These are phyloP conservation scores for Elsinoe fawcettii DNA, from an alignment of 2,329 filamentous ascomycete genomes.

Conservation along the genomic window DNA sequence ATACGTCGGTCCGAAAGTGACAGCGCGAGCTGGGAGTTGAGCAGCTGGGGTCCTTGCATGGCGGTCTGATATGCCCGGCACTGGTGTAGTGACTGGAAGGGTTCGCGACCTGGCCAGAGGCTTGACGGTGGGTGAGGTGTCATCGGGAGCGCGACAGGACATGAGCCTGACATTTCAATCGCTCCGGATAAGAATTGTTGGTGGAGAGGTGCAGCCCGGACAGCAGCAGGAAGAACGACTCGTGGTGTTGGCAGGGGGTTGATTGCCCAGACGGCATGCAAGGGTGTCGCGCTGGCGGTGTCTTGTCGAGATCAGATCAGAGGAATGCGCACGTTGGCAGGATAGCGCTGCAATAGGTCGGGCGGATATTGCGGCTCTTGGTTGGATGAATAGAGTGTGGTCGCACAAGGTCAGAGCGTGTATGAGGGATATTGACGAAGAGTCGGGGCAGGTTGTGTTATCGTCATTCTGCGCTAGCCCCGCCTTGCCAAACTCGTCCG, in stretches of 20 bases:
- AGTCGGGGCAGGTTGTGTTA: background rate
- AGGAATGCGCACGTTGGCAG: slow-evolving; percentile 3
- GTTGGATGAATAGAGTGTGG: slow-evolving; percentile 5
- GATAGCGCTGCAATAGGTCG: slow-evolving; percentile 2
- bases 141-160: slow-evolving; percentile 15
- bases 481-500: background rate
- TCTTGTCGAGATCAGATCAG: background rate
- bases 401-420: background rate
- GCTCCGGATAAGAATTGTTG: background rate
- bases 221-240: slow-evolving; percentile 1
- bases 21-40: background rate
- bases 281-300: background rate
- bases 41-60: background rate
- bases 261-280: background rate
- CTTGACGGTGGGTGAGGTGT: slow-evolving; percentile 10
- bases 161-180: slow-evolving; percentile 17
- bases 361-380: slow-evolving; percentile 5
- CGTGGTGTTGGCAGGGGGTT: slow-evolving; percentile 3
- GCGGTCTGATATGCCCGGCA: slow-evolving; percentile 1
- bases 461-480: slow-evolving; percentile 12
- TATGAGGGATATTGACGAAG: background rate
- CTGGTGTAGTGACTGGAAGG: background rate
- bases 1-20: background rate
- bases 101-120: slow-evolving; percentile 12
- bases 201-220: slow-evolving; percentile 4